phyloP scores from a whole-genome alignment of 2,329 filamentous ascomycete genomes.

The Beauveria rudraprayagi region DNA sequence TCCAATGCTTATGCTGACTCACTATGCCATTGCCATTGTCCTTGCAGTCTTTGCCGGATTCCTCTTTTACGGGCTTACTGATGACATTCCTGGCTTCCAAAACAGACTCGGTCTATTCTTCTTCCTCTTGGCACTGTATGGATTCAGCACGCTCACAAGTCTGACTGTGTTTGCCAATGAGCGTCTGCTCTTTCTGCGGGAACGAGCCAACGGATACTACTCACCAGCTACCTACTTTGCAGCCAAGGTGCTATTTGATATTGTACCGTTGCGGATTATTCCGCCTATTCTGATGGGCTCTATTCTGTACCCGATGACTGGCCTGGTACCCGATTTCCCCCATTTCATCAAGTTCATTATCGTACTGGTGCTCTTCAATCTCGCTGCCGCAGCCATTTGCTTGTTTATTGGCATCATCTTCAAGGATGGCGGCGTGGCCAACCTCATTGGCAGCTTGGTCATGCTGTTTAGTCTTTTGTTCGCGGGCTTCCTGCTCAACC shows the following conservation, averaged over 20 bases:
- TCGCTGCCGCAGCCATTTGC: slow-evolving; percentile 87
- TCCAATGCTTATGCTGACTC: slow-evolving; percentile 95
- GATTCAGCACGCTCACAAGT: slow-evolving; percentile 91
- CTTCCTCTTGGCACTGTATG: slow-evolving; percentile 90
- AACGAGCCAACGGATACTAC: slow-evolving; percentile 96
- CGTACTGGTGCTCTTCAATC: slow-evolving; percentile 89
- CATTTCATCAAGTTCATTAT: slow-evolving; percentile 90
- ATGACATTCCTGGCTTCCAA: slow-evolving; percentile 95
- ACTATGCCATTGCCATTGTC: slow-evolving; percentile 94
- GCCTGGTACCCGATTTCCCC: slow-evolving; percentile 68
- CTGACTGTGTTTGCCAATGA: slow-evolving; percentile 90
- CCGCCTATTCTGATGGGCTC: slow-evolving; percentile 91
- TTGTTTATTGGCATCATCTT: slow-evolving; percentile 95
- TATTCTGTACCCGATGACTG: slow-evolving; percentile 97
- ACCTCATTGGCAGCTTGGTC: slow-evolving; percentile 84
- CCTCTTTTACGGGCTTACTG: slow-evolving; percentile 91
- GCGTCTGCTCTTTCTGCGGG: slow-evolving; percentile 81
- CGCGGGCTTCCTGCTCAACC: slow-evolving; percentile 87
- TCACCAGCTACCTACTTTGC: slow-evolving; percentile 88
- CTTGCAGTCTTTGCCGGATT: slow-evolving; percentile 91
- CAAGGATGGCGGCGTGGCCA: slow-evolving; percentile 84
- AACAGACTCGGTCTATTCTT: slow-evolving; percentile 96
- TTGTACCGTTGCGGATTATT: slow-evolving; percentile 86
- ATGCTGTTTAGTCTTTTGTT: slow-evolving; percentile 98
- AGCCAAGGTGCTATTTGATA: slow-evolving; percentile 96